Evolutionary conservation across 345 rosid species (phyloP), one percentile per base, ranked within the genome.

Genomic region (Abelmoschus esculentus): DNA sequence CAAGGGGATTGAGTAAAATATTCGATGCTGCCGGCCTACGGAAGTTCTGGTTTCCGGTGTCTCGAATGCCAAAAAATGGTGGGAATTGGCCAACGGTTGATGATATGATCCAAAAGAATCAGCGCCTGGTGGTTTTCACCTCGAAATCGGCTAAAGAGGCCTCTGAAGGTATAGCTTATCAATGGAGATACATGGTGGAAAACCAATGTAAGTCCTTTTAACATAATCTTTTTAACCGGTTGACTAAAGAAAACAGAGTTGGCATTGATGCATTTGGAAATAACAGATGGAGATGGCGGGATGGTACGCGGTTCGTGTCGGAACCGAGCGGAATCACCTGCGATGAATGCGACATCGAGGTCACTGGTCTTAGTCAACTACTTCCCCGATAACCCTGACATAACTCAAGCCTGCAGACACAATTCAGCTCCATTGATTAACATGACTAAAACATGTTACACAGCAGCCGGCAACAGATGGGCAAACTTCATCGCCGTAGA

Each of bases 401-500:
- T 75, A 22, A 58, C 89, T 0, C 62, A 70, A 73, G 86, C 91
- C 36, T 95, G 99, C 82, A 69, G 81, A 75, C 73, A 88, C 62
- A 95, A 95, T 75, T 90, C 97, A 62, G 88, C 88, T 80, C 90
- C 97, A 54, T 79, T 91, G 67, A 78, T 78, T 31, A 82, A 73
- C 67, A 83, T 83, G 80, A 67, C 82, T 42, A 80, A 67, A 52
- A 82, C 86, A 7, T 95, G 96, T 74, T 73, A 81, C 54, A 74
- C 31, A 66, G 90, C 86, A 34, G 75, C 96, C 2, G 96, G 89
- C 13, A 82, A 90, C 31, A 84, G 96, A 7, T 91, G 99, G 99
- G 87, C 99, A 57, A 91, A 91, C 83, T 91, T 88, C 97, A 84
- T 95, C 13, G 87, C 99, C 2, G 96, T 88, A 12, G 97, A 95